These are phyloP conservation scores for Blumeriella jaapii DNA, from an alignment of 2,329 filamentous ascomycete genomes.

Conservation along the genomic window DNA sequence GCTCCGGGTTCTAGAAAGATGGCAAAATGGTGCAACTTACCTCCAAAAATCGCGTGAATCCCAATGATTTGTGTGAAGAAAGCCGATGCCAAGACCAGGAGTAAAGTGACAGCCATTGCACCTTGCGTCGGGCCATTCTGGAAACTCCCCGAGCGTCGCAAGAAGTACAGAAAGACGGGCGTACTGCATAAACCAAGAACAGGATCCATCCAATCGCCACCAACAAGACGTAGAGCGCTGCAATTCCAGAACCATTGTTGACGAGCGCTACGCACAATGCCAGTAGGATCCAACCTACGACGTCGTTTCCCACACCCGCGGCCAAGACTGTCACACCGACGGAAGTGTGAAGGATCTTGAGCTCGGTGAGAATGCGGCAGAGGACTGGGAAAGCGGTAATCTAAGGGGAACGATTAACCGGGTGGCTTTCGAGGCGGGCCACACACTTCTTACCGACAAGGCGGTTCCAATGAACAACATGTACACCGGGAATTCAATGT, in stretches of 20 bases:
- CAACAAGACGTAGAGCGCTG: conserved; percentile 76
- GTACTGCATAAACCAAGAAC: conserved; percentile 61
- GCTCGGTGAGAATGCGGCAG: conserved; percentile 83
- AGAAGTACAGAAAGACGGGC: conserved; percentile 60
- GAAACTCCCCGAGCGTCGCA: conserved; percentile 64
- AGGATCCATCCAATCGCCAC: conserved; percentile 63
- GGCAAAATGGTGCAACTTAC: conserved; percentile 3
- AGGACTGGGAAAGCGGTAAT: conserved; percentile 89
- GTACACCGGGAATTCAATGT: conserved; percentile 49
- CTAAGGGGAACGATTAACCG: conserved; percentile 7
- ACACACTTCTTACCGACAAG: conserved; percentile 40
- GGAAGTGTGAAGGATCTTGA: conserved; percentile 71
- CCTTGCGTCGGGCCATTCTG: conserved; percentile 81
- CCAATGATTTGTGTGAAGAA: conserved; percentile 90
- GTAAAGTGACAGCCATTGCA: conserved; percentile 70
- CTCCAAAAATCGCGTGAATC: conserved; percentile 84
- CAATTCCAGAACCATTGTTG: conserved; percentile 72
- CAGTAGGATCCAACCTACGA: conserved; percentile 81
- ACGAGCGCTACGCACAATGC: conserved; percentile 88
- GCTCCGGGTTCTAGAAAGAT: neutral
- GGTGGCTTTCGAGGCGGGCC: neutral
- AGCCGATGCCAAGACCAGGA: conserved; percentile 66
- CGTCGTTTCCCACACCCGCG: conserved; percentile 87
- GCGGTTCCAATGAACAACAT: conserved; percentile 84
- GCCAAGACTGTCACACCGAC: conserved; percentile 84